These are phyloP conservation scores for Heterobasidion irregulare DNA, from an alignment of 1,284 basidiomycete genomes.

Conservation along the genomic window DNA sequence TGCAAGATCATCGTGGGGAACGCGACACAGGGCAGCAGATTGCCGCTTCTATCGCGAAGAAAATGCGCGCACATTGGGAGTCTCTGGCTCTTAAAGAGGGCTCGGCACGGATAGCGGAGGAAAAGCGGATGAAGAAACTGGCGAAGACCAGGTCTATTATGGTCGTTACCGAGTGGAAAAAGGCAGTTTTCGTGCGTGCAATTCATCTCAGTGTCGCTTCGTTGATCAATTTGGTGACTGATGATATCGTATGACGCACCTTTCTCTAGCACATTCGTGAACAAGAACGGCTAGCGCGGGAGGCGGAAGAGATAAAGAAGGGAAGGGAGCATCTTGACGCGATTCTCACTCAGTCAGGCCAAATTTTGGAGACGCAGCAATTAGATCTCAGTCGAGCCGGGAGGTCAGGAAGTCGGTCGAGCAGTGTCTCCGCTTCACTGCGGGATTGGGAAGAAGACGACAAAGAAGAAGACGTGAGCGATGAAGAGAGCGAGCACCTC, in stretches of 20 bases:
- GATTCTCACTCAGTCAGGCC: slow-evolving; percentile 85
- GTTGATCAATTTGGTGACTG: background rate
- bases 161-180: slow-evolving; percentile 81
- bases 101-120: slow-evolving; percentile 53
- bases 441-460: slow-evolving; percentile 16
- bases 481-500: slow-evolving; percentile 5
- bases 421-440: slow-evolving; percentile 34
- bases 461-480: slow-evolving; percentile 19
- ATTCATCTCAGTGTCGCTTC: background rate
- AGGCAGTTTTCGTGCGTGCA: slow-evolving; percentile 72
- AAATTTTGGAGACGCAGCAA: slow-evolving; percentile 81
- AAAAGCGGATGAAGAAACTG: slow-evolving; percentile 57
- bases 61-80: slow-evolving; percentile 78
- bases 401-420: slow-evolving; percentile 43
- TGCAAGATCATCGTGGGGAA: slow-evolving; percentile 18
- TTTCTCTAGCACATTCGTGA: slow-evolving; percentile 60
- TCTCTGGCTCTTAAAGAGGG: slow-evolving; percentile 57
- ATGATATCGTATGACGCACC: background rate
- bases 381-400: slow-evolving; percentile 47
- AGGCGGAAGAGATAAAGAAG: slow-evolving; percentile 56
- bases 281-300: slow-evolving; percentile 46
- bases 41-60: slow-evolving; percentile 53
- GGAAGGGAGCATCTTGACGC: slow-evolving; percentile 85
- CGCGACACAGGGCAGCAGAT: slow-evolving; percentile 13
- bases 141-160: slow-evolving; percentile 67